These are phyloP conservation scores for Stentor roeselii DNA, from an alignment of 73 alveolate genomes.

Conservation along the genomic window DNA sequence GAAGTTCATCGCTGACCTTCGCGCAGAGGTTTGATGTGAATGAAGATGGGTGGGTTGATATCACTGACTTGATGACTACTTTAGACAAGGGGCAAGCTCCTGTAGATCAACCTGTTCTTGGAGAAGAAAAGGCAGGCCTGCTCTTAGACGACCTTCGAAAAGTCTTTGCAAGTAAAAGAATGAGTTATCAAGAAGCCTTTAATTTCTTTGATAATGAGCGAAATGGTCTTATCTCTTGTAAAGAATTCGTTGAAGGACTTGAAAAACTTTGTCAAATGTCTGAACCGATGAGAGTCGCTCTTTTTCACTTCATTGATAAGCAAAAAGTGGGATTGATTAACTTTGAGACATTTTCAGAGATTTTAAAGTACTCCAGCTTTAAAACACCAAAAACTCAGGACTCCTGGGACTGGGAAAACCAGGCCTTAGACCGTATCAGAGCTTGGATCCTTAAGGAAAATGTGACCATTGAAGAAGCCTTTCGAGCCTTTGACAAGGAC, in stretches of 20 bases:
- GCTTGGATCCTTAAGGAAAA: constrained; percentile 68
- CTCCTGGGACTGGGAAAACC: constrained; percentile 84
- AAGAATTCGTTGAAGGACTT: constrained; percentile 63
- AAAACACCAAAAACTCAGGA: constrained; percentile 45
- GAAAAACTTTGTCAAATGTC: constrained; percentile 50
- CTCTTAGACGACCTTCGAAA: constrained; percentile 40
- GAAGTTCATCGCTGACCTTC: not conserved
- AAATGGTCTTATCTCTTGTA: constrained; percentile 68
- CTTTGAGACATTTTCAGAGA: constrained; percentile 63
- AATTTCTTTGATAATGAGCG: constrained; percentile 54
- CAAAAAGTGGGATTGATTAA: constrained; percentile 76
- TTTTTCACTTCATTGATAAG: constrained; percentile 80
- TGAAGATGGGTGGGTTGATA: constrained; percentile 55
- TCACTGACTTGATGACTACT: not conserved
- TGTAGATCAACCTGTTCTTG: constrained; percentile 28
- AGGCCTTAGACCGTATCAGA: constrained; percentile 51
- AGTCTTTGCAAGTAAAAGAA: constrained; percentile 33
- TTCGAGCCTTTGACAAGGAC: constrained; percentile 76
- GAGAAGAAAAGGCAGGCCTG: constrained; percentile 39
- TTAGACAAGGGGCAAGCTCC: constrained; percentile 16
- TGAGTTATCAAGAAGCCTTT: constrained; percentile 52
- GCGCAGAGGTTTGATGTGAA: constrained; percentile 38
- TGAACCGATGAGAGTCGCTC: constrained; percentile 67
- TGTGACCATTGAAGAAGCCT: constrained; percentile 76
- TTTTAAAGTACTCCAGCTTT: constrained; percentile 37